Evolutionary conservation across 768 basidiomycete genomes (phyloP), one percentile per base, ranked within the genome.

Genomic region (Zangia roseola): DNA sequence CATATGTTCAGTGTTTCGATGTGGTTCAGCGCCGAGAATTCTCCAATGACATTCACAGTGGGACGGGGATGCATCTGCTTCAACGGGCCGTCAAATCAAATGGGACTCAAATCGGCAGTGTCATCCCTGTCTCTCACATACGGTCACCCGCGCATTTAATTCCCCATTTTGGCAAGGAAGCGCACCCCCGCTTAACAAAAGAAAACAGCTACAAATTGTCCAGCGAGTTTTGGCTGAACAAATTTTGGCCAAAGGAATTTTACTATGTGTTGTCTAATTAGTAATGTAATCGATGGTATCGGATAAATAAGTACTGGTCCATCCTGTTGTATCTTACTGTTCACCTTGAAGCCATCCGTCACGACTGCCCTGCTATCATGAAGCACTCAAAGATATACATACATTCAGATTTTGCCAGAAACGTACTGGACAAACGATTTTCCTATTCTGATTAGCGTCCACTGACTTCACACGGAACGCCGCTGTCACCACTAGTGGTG

Each of bases 161-260:
- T 2, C 60, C 68, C 1, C 51, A 53, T 9, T 62, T 69, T 40
- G 63, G 68, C 3, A 40, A 38, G 3, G 53, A 49, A 20, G 67
- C 67, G 6, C 53, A 65, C 43, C 33, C 40, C 4, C 30, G 53
- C 8, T 51, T 71, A 13, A 63, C 59, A 1, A 49, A 43, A 7
- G 28, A 43, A 35, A 69, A 53, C 31, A 63, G 61, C 21, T 19
- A 57, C 5, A 46, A 58, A 16, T 62, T 52, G 25, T 45, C 50
- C 42, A 40, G 50, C 0, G 59, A 65, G 10, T 67, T 63, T 34
- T 62, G 55, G 17, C 46, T 71, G 46, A 68, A 71, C 44, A 63
- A 61, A 40, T 71, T 68, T 43, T 67, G 61, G 25, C 49, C 57
- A 21, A 71, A 71, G 49, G 65, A 71, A 28, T 35, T 57, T 16